Percentiles rank a stretch among this genome's conserved stretches.
phyloP scores from a whole-genome alignment of 345 rosid genomes.

The Xanthoceras sorbifolium region DNA sequence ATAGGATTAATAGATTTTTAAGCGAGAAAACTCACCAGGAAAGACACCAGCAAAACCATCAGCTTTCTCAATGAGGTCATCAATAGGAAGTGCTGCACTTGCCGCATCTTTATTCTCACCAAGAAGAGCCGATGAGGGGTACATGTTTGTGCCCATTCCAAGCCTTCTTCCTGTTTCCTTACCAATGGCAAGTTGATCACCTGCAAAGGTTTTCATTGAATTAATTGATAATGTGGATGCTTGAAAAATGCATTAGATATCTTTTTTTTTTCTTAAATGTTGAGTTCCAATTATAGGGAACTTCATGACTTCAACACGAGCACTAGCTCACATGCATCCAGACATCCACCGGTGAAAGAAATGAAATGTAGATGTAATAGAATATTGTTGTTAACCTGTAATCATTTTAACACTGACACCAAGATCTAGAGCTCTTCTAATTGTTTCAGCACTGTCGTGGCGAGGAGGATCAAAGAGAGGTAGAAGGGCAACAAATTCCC shows the following conservation, averaged over 20 bases:
- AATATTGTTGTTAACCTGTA: no score
- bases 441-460: constrained; percentile 62
- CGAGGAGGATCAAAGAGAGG: constrained; percentile 72
- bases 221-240: neutral
- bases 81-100: constrained; percentile 32
- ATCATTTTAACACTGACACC: constrained; percentile 75
- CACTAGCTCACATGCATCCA: neutral
- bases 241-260: neutral
- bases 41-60: constrained; percentile 75
- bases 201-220: constrained; percentile 22
- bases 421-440: constrained; percentile 58
- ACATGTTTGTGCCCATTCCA: constrained; percentile 62
- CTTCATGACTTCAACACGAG: neutral
- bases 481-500: constrained; percentile 75
- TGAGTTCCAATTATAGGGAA: no score
- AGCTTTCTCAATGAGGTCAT: constrained; percentile 51
- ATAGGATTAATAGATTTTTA: neutral
- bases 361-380: no score
- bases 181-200: constrained; percentile 67
- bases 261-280: no score
- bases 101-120: constrained; percentile 37
- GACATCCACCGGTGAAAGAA: neutral
- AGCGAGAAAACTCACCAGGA: constrained; percentile 39
- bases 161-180: constrained; percentile 71
- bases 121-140: constrained; percentile 57